A percentile compares a stretch with the other conserved stretches of the same genome.
These are phyloP conservation scores for Fraxinus paxiana DNA, from an alignment of 305 asterid species.

Conservation along the genomic window DNA sequence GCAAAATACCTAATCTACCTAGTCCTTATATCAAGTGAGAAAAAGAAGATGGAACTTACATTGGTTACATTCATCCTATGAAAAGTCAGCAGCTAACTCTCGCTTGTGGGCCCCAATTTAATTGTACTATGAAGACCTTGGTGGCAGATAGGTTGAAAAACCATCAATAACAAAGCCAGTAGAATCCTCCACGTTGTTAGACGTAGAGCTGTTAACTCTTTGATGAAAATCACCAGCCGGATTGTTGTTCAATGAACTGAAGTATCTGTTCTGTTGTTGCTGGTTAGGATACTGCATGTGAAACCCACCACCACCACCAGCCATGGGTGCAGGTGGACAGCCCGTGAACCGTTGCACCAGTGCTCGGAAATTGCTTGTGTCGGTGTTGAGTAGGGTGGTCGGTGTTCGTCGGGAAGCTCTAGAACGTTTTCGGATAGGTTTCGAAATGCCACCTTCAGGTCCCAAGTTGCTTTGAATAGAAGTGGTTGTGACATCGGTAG, in stretches of 20 bases:
- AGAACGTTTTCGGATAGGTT: slow-evolving; percentile 42
- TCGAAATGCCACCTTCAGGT: slow-evolving; percentile 46
- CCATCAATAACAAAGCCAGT: neutral
- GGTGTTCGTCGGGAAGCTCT: slow-evolving; percentile 52
- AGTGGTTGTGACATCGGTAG: slow-evolving; percentile 14
- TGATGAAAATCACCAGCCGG: neutral
- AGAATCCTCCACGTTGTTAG: neutral
- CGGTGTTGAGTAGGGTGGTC: slow-evolving; percentile 54
- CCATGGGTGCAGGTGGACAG: slow-evolving; percentile 27
- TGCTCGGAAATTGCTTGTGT: slow-evolving; percentile 53
- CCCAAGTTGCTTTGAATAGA: slow-evolving; percentile 22
- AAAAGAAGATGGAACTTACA: neutral
- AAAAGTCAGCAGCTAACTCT: neutral
- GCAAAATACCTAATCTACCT: neutral
- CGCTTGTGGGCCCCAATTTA: neutral
- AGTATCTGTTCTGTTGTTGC: neutral
- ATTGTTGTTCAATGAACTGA: neutral
- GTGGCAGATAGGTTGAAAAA: neutral
- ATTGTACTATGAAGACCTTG: neutral
- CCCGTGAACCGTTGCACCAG: slow-evolving; percentile 61
- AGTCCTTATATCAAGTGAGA: neutral
- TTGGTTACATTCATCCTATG: neutral
- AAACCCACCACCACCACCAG: neutral
- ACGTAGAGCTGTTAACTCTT: neutral
- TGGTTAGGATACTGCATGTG: neutral